Evolutionary conservation across 768 basidiomycete species (phyloP).

Genomic region (Psilocybe sp.): DNA sequence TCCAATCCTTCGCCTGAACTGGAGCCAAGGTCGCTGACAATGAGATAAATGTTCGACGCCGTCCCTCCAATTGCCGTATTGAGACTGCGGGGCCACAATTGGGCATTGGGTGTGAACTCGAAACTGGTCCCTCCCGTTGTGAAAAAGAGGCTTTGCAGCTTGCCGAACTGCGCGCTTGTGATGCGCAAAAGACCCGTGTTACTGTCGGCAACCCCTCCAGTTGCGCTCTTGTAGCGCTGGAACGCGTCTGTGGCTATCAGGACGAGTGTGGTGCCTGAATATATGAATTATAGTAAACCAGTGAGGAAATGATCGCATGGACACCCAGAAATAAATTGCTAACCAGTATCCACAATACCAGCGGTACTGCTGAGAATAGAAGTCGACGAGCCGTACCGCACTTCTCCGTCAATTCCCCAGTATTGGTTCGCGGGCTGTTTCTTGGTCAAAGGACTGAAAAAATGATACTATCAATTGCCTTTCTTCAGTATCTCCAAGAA

Average conservation of each 20-base stretch:
- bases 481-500: neutral
- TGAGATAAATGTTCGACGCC: slow-evolving; percentile 46
- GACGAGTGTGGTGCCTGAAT: slow-evolving; percentile 44
- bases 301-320: neutral
- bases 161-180: slow-evolving; percentile 45
- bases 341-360: slow-evolving; percentile 59
- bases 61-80: slow-evolving; percentile 58
- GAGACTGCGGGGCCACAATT: slow-evolving; percentile 62
- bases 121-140: slow-evolving; percentile 43
- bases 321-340: neutral
- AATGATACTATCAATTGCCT: neutral
- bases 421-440: slow-evolving; percentile 41
- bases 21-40: slow-evolving; percentile 47
- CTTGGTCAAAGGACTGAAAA: slow-evolving; percentile 40
- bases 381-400: slow-evolving; percentile 41
- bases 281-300: no score
- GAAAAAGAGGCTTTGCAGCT: slow-evolving; percentile 54
- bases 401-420: slow-evolving; percentile 59
- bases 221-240: slow-evolving; percentile 37
- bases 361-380: slow-evolving; percentile 41
- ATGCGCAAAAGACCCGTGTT: slow-evolving; percentile 45
- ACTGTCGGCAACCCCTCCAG: slow-evolving; percentile 38
- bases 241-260: slow-evolving; percentile 44
- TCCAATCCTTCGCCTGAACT: slow-evolving; percentile 53
- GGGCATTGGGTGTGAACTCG: slow-evolving; percentile 58